Evolutionary conservation across 1,284 basidiomycete species (phyloP).

Genomic region (Rhodotorula glutinis): DNA sequence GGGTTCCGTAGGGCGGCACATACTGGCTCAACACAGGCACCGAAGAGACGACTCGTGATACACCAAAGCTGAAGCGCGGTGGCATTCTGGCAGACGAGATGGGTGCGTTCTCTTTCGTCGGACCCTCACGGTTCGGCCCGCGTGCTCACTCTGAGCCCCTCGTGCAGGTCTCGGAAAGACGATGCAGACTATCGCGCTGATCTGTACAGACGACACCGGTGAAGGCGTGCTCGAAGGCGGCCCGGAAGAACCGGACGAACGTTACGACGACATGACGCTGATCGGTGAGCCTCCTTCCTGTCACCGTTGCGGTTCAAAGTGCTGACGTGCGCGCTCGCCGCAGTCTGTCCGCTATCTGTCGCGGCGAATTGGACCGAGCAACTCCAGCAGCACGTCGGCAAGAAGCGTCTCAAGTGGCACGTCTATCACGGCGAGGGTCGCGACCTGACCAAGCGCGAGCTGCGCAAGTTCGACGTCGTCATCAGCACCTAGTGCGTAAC

Average conservation of each 20-base stretch:
- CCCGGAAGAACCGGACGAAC: slow-evolving; percentile 41
- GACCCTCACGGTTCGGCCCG: no score
- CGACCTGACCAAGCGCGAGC: slow-evolving; percentile 59
- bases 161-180: slow-evolving; percentile 58
- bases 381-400: slow-evolving; percentile 51
- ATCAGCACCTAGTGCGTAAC: slow-evolving; percentile 76
- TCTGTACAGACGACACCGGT: slow-evolving; percentile 51
- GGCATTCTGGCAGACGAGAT: slow-evolving; percentile 85
- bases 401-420: slow-evolving; percentile 58
- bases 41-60: slow-evolving; percentile 62
- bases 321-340: background rate
- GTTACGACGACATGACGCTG: slow-evolving; percentile 42
- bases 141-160: slow-evolving; percentile 44
- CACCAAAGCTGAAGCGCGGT: slow-evolving; percentile 70
- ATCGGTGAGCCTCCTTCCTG: slow-evolving; percentile 44
- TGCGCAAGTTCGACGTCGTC: slow-evolving; percentile 72
- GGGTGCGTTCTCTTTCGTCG: no score
- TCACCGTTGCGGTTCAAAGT: no score
- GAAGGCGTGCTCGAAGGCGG: slow-evolving; percentile 36
- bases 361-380: slow-evolving; percentile 90
- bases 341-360: slow-evolving; percentile 81
- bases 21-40: slow-evolving; percentile 63
- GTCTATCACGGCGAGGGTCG: slow-evolving; percentile 54
- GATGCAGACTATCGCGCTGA: slow-evolving; percentile 58
- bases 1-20: slow-evolving; percentile 51